Base-by-base conservation (phyloP, 1,284 basidiomycete species). In the Stygiomarasmius scandens region DNA sequence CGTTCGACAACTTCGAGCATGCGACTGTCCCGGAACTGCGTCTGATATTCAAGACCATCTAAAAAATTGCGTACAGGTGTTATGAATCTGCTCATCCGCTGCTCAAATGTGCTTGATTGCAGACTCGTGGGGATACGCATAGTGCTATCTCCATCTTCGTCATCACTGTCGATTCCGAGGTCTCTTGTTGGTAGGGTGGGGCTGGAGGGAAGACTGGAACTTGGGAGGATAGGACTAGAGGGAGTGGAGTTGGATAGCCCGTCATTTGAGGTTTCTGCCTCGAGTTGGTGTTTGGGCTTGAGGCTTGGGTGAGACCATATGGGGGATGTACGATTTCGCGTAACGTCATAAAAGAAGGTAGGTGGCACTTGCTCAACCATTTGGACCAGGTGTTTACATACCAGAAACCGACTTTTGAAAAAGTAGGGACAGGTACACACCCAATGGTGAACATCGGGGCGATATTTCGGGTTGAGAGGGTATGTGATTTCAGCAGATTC, bases 1-100 rank as follows among this genome's bases (percentile, higher is more conserved):
- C 60, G 56, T 48, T 72, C 70, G 16, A 73, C 58, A 5, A 64
- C 60, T 19, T 70, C 62, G 24, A 72, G 47, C 70, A 72, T 69
- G 5, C 67, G 64, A 54, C 64, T 66, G 55, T 74, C 72, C 34
- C 69, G 67, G 56, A 71, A 72, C 47, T 74, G 70, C 2, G 71
- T n/a, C n/a, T n/a, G n/a, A n/a, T n/a, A n/a, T n/a, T n/a, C n/a
- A n/a, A n/a, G n/a, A n/a, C n/a, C n/a, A 61, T n/a, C n/a, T n/a
- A n/a, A n/a, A n/a, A n/a, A n/a, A n/a, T n/a, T n/a, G n/a, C n/a
- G n/a, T n/a, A n/a, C n/a, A n/a, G n/a, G n/a, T n/a, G 29, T 32
- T 32, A 32, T 32, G 6, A 5, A 32, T 6, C 62, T 60, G 14
- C 46, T 59, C 69, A 71, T 69, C 22, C 68, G 60, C 43, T 60